Evolutionary conservation across 148 eudicot genomes (phyloP).

Genomic region (Cornus controversa): DNA sequence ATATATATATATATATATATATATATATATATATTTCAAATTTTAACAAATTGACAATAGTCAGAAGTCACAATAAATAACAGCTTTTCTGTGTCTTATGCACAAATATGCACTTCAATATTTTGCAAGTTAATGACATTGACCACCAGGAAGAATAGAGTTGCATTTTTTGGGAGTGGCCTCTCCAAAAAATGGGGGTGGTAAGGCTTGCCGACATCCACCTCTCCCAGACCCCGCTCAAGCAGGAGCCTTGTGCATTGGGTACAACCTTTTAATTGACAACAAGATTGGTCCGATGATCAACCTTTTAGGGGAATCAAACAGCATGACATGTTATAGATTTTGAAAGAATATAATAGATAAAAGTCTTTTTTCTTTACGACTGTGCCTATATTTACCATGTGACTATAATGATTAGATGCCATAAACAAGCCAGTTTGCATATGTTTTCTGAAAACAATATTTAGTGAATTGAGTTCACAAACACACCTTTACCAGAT

Average conservation of each 20-base stretch:
- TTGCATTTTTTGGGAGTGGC: too few species aligned
- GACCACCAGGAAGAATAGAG: background rate
- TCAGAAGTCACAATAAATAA: background rate
- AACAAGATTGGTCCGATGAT: background rate
- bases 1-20: background rate
- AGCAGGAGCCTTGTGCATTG: too few species aligned
- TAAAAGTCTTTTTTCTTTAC: background rate
- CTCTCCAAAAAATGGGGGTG: too few species aligned
- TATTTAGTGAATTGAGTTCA: background rate
- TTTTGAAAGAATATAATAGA: background rate
- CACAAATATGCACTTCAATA: background rate
- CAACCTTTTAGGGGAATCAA: background rate
- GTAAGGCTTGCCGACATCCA: too few species aligned
- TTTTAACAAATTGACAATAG: background rate
- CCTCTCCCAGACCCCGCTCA: too few species aligned
- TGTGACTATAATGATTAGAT: background rate
- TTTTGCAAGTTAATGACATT: background rate
- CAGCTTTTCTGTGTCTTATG: background rate
- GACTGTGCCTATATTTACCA: background rate
- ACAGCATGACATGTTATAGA: background rate
- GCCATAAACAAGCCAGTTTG: background rate
- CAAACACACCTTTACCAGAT: constrained; percentile 45
- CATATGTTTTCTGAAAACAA: background rate
- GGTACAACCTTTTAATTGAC: too few species aligned
- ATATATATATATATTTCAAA: background rate